Evolutionary conservation across 306 rosid species (phyloP), one percentile per base, ranked within the genome.

Genomic region (Herpetospermum pedunculosum): DNA sequence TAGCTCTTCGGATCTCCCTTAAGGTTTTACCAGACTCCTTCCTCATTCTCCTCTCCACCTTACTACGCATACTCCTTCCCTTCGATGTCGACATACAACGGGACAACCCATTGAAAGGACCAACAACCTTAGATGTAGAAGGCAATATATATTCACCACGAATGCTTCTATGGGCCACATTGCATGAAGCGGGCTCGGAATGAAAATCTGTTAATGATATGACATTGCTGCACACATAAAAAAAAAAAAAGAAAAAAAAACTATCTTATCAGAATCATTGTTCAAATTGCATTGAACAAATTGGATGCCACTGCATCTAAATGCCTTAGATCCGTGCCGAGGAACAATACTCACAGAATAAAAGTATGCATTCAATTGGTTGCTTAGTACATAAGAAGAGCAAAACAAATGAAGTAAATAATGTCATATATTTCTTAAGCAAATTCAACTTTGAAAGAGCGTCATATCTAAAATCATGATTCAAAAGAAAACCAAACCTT

Each of bases 51-150:
- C 80, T 89, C 77, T 87, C 99, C 62, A 94, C 99, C 84, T 88
- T 91, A 86, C 97, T 91, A 67, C 99, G 85, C 92, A 91, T 94
- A 77, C 95, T 91, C 75, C 91, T 86, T 75, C 97, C 96, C 77
- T 72, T 93, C 2, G 91, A 81, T 10, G 91, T 91, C 7, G 97
- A 94, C 97, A 94, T 88, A 43, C 84, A 76, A 43, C 96, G 92
- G 4, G 68, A 77, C 72, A 81, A 78, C 67, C 77, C 84, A 80
- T 81, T 79, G 76, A 85, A 84, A 37, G 84, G 83, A 91, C 73
- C 55, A 58, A 77, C 73, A 1, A 70, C 74, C 76, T 84, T 75
- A 62, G 72, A 68, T 50, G 71, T 68, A 78, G 83, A 81, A 75
- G 59, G 26, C 6, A 63, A 62, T 50, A 78, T 28, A 48, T 79